Base-by-base conservation (phyloP, 2,329 filamentous ascomycete genomes). In the Daldinia sp. region DNA sequence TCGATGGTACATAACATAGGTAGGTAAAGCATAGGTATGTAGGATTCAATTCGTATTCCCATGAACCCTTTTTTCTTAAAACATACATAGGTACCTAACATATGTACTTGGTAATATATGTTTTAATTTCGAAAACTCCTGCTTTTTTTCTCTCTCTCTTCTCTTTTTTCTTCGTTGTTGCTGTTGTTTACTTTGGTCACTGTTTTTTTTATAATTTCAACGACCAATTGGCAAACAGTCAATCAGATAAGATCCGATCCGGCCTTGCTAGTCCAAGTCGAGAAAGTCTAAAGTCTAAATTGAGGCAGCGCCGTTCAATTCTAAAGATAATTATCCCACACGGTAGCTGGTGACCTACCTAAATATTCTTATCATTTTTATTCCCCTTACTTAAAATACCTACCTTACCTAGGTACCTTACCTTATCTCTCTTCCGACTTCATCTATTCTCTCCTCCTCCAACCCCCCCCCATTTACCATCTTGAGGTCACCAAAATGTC, bases 401-500 rank as follows among this genome's bases (percentile, higher is more conserved):
- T 30, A 15, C 23, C 25, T 32, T 27, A 17, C n/a, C 25, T 32
- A 48, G 17, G 2, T 27, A 30, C 45, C 23, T n/a, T n/a, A n/a
- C 25, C 15, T 48, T 17, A 48, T 21, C n/a, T 23, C 19, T 21
- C 27, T 19, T 32, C 11, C 4, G 17, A 15, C 15, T 49, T 49
- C 45, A 4, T 30, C 45, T 32, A n/a, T n/a, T n/a, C n/a, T n/a
- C n/a, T n/a, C n/a, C n/a, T n/a, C n/a, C n/a, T 43, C 21, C 27
- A 9, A n/a, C 15, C 29, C 13, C 13, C 21, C 4, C n/a, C 10
- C 11, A 5, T 21, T 7, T 45, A 43, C 37, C 8, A 41, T 13
- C 19, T 47, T 11, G 25, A 53, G 35, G 35, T 41, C 37, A 21
- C 23, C 37, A 59, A 39, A 13, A 68, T 66, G 62, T 63, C 69